Base-by-base conservation (phyloP, 2,329 filamentous ascomycete genomes). In the Zarea fungicola region DNA sequence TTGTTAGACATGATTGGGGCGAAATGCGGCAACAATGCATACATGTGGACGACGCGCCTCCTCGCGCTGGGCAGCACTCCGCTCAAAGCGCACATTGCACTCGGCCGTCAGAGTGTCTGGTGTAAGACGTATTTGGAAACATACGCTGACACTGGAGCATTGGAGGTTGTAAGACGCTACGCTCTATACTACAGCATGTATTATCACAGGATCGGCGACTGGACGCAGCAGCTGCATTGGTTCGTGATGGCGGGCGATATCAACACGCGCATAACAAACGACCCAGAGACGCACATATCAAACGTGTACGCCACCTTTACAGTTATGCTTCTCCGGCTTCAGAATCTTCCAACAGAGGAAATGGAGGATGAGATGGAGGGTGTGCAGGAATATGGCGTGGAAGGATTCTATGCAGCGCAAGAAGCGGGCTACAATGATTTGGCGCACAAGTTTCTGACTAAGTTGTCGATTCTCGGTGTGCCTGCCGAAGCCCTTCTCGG, bases 61-160 rank as follows among this genome's bases (percentile, higher is more conserved):
- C 34, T 44, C 9, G 42, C 42, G 3, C 42, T 44, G 11, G 42
- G 42, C 22, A 44, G 42, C 21, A 23, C 42, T 3, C 35, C 35
- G 3, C 19, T 16, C n/a, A 34, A n/a, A 5, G n/a, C 11, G n/a
- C 86, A 78, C 60, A 89, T 45, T 23, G 42, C 42, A 11, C 32
- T 45, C 9, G 42, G 42, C 3, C 42, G 32, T 13, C 42, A 36
- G 11, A 28, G 42, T 18, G 22, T 45, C 4, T 45, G 32, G 42
- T 45, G 42, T 10, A 31, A 45, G 22, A 28, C 42, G 22, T 45
- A 29, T 8, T 16, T 45, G 22, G 32, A 45, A 1, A 4, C n/a
- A 3, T 45, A 45, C 42, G 9, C 42, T 5, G 32, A 36, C 3
- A 11, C 16, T 2, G 42, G 42, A 3, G 42, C 42, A 2, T 45